Evolutionary conservation across 1,139 yeast species (phyloP), one percentile per base, ranked within the genome.

Genomic region (Yamadazyma siamensis): DNA sequence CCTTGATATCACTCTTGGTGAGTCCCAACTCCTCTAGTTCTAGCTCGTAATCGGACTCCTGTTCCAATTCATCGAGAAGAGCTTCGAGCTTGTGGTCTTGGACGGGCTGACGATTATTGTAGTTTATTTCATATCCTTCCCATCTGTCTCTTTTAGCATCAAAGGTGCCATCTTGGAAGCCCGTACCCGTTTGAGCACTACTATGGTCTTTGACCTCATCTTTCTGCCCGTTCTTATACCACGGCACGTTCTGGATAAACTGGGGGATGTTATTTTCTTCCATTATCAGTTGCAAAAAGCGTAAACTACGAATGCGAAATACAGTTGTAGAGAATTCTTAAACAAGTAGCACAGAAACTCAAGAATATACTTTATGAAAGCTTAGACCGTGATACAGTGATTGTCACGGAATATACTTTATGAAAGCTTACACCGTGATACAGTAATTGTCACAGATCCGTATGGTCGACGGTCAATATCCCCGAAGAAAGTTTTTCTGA

Each of bases 91-190:
- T 17, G 10, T 15, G 19, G 6, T 26, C 28, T n/a, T 21, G 16
- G 35, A 39, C 50, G 28, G 71, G 62, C 22, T 59, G 54, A 14
- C 48, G 46, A 70, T 31, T 61, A 6, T 20, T 23, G 58, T 81
- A 83, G 4, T 63, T 61, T 1, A 70, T 62, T 35, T 80, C 80
- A 47, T 74, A 80, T 0, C 94, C 94, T 47, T 75, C 80, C 87
- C 91, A 85, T 30, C 85, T 61, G 52, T 85, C 94, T 34, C 94
- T 59, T 41, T 81, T 81, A 12, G 78, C 70, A 43, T 83, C 94
- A 56, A 74, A 78, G 30, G 66, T 73, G 4, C 70, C 69, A 33
- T 44, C 15, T 15, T 11, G 29, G 19, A 41, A 39, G 10, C 49
- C 49, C 21, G 30, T 28, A 3, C 46, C 46, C 15, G 33, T 30